phyloP scores from a whole-genome alignment of 768 basidiomycete species.

The Tephrocybe sp. region DNA sequence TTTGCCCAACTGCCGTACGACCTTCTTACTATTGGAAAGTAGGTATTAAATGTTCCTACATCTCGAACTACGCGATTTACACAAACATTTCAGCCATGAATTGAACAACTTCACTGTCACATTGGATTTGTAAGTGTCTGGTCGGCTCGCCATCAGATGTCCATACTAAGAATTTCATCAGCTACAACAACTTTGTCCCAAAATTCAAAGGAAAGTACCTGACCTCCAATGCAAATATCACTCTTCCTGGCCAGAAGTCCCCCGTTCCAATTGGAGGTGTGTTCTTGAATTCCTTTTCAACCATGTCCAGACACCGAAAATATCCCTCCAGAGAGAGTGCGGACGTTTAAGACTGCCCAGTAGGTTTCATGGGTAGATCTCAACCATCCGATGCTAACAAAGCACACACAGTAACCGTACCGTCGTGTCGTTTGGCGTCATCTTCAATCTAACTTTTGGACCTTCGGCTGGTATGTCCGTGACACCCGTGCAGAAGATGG shows the following conservation, averaged over 20 bases:
- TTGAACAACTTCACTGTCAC: slow-evolving; percentile 68
- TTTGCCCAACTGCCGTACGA: slow-evolving; percentile 77
- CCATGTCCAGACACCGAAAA: background rate
- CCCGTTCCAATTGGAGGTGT: background rate
- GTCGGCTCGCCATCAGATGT: background rate
- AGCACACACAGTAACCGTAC: slow-evolving; percentile 48
- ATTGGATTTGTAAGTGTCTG: slow-evolving; percentile 55
- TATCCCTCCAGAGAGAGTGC: background rate
- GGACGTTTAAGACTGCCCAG: background rate
- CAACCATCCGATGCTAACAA: too few relatives aligned
- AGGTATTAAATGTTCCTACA: slow-evolving; percentile 22
- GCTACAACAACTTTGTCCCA: slow-evolving; percentile 63
- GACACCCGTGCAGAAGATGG: slow-evolving; percentile 69
- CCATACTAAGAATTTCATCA: slow-evolving; percentile 21
- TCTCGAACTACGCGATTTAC: background rate
- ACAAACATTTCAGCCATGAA: slow-evolving; percentile 58
- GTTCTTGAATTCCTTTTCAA: background rate
- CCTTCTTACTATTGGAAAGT: slow-evolving; percentile 83
- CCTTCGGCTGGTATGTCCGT: slow-evolving; percentile 55
- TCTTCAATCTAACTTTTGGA: slow-evolving; percentile 77
- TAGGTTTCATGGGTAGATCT: too few relatives aligned
- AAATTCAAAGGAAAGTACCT: slow-evolving; percentile 72
- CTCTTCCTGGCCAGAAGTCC: slow-evolving; percentile 18
- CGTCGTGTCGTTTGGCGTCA: slow-evolving; percentile 78
- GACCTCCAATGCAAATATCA: slow-evolving; percentile 59